A percentile compares a stretch with the other conserved stretches of the same genome.
Evolutionary conservation across 2,329 filamentous ascomycete genomes (phyloP).

Genomic region (Diaporthe citriasiana): DNA sequence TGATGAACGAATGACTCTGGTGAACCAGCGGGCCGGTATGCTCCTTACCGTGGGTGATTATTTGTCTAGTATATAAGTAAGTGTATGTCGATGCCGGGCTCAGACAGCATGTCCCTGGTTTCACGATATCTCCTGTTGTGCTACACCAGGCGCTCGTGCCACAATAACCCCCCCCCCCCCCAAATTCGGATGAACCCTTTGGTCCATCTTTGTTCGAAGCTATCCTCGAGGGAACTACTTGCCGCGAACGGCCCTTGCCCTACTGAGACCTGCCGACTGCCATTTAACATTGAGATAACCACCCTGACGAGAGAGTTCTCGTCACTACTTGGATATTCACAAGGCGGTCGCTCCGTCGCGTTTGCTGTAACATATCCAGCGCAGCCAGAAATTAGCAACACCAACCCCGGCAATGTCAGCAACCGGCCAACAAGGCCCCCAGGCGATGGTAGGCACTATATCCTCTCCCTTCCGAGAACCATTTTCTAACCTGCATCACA

Average conservation of each 20-base stretch:
- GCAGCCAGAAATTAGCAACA: neutral
- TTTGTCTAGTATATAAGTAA: neutral
- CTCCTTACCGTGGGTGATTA: neutral
- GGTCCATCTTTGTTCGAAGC: conserved; percentile 5
- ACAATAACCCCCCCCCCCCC: neutral
- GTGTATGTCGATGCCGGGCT: neutral
- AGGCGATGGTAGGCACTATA: conserved; percentile 26
- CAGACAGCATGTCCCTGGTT: neutral
- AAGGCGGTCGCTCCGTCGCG: neutral
- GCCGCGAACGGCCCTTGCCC: conserved; percentile 22
- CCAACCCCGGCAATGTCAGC: conserved; percentile 2
- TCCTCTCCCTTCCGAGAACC: neutral
- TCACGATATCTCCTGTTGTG: neutral
- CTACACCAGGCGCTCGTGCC: neutral
- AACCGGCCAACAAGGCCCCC: neutral
- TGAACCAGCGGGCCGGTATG: conserved; percentile 1
- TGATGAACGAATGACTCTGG: neutral
- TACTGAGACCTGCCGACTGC: neutral
- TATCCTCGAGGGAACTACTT: conserved; percentile 2
- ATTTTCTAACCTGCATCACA: neutral
- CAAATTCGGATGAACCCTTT: conserved; percentile 1
- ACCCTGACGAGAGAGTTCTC: neutral
- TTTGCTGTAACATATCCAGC: neutral
- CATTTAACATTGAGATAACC: neutral
- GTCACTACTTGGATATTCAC: neutral